Evolutionary conservation across 2,329 filamentous ascomycete genomes (phyloP), one percentile per base, ranked within the genome.

Genomic region (Arthrobotrys entomopaga): DNA sequence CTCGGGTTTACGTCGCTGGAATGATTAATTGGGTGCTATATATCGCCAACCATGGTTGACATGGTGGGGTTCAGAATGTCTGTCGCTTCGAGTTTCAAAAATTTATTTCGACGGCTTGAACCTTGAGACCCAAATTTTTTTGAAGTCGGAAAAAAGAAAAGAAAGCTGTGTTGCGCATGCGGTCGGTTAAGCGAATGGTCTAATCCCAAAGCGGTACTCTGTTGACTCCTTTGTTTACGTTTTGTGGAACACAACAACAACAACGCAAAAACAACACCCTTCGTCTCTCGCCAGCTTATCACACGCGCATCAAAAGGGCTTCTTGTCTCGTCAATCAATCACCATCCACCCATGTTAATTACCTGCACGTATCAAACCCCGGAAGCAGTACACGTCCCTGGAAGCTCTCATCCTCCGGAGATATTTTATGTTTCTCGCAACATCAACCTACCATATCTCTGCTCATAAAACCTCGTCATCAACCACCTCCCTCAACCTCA

Each of bases 391-490:
- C 16, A 58, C 43, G 52, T 20, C 42, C 34, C 56, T 59, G 56
- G 40, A 59, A 42, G 16, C 40, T 59, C 53, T 48, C 50, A 4
- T 34, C 60, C 22, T n/a, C 16, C 60, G 60, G 60, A 65, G 34
- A 65, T 65, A 56, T 54, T 50, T 49, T 13, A 13, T 49, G 46
- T 60, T 48, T 80, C 63, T 80, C 79, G 61, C n/a, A 82, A 81
- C 60, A 84, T 82, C 57, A 83, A 83, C 66, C 13, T 24, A 29
- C 29, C 58, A 85, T 83, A 34, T 34, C 29, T 34, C 29, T 34
- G 6, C 6, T 34, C 29, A 34, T 10, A 34, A 34, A 34, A 34
- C 29, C 10, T 34, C 29, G 10, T 10, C 7, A 7, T 26, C 29
- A 34, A 7, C 7, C 29, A 34, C 29, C n/a, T n/a, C n/a, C n/a